These are phyloP conservation scores for Orychophragmus violaceus DNA, from an alignment of 345 rosid species.

Conservation along the genomic window DNA sequence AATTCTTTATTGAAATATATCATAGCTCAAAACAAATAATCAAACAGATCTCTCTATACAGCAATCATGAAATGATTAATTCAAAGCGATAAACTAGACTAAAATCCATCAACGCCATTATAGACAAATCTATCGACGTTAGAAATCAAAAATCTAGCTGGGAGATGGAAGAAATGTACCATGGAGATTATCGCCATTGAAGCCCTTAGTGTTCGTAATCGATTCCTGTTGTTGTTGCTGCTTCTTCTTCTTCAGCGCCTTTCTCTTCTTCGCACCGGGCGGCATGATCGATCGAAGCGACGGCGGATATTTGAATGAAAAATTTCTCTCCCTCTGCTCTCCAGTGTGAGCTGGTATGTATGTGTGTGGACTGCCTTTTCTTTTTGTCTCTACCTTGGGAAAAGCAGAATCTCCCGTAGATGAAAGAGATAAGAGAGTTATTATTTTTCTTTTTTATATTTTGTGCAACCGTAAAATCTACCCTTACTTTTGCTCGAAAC, in stretches of 20 bases:
- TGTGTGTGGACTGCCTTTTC: constrained; percentile 30
- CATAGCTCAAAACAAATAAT: constrained; percentile 5
- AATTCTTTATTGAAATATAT: background rate
- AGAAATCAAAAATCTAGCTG: background rate
- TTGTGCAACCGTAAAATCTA: no score
- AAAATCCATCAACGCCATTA: background rate
- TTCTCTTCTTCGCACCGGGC: constrained; percentile 82
- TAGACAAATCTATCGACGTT: background rate
- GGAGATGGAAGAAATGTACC: background rate
- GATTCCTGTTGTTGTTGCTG: constrained; percentile 37
- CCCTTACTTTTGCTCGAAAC: no score
- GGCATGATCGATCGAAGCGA: constrained; percentile 53
- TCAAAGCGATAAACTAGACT: constrained; percentile 1
- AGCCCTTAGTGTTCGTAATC: background rate
- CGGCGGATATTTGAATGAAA: background rate
- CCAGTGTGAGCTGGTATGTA: background rate
- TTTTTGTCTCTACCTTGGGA: constrained; percentile 28
- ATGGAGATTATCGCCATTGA: constrained; percentile 16
- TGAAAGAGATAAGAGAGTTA: constrained; percentile 29
- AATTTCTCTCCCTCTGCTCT: background rate
- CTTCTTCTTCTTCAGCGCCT: constrained; percentile 75
- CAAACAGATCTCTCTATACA: constrained; percentile 5
- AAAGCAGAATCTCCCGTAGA: constrained; percentile 18
- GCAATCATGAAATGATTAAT: background rate
- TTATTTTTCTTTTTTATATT: background rate